phyloP scores from a whole-genome alignment of 2,329 filamentous ascomycete species.

The Fusarium praegraminearum region DNA sequence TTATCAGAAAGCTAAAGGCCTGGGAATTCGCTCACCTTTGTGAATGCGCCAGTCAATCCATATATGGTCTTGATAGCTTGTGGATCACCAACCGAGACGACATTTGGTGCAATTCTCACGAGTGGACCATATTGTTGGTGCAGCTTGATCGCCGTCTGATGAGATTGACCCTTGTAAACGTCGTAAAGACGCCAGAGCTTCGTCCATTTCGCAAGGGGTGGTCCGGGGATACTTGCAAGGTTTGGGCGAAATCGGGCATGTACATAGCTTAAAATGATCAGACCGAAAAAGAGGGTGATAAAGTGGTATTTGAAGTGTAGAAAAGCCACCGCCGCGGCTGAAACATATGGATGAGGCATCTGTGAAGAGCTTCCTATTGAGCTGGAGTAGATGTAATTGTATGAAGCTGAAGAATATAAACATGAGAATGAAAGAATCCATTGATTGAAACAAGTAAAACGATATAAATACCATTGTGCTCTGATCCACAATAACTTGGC shows the following conservation, averaged over 20 bases:
- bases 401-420: not conserved
- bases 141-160: not conserved
- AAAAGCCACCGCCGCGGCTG: not conserved
- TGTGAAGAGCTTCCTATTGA: accelerated
- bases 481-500: too few relatives aligned
- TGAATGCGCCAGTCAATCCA: not conserved
- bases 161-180: not conserved
- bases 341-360: not conserved
- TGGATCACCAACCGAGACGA: not conserved
- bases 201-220: not conserved
- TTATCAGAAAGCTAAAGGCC: accelerated
- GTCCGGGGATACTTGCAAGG: not conserved
- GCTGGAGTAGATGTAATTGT: accelerated
- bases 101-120: not conserved
- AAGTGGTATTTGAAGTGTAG: not conserved
- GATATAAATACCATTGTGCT: not conserved
- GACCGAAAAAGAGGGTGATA: accelerated
- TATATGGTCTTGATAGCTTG: not conserved
- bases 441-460: too few relatives aligned
- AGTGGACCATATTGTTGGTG: not conserved
- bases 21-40: not conserved
- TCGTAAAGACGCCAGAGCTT: conserved; percentile 1
- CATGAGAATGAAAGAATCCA: not conserved
- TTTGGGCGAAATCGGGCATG: not conserved
- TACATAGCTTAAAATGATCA: not conserved